phyloP scores from a whole-genome alignment of 345 rosid species.

The Anacardium occidentale region DNA sequence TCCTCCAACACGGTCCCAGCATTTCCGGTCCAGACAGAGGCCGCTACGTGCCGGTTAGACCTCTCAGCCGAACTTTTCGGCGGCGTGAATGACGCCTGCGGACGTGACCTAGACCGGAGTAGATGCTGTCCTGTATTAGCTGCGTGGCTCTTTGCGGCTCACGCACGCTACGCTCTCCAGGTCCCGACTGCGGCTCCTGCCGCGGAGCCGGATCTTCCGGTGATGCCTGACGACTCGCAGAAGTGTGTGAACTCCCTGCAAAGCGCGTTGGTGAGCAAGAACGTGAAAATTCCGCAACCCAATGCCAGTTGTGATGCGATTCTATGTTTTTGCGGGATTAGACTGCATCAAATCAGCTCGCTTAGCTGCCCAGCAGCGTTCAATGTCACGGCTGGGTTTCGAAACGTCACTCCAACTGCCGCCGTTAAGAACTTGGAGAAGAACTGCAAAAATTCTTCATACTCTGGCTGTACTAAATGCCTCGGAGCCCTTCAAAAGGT shows the following conservation, averaged over 20 bases:
- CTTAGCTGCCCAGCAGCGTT: constrained; percentile 95
- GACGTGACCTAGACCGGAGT: constrained; percentile 80
- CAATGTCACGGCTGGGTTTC: constrained; percentile 58
- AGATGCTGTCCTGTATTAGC: constrained; percentile 95
- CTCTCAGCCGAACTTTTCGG: constrained; percentile 96
- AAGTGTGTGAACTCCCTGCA: constrained; percentile 91
- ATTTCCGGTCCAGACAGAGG: constrained; percentile 63
- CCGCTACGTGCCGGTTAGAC: constrained; percentile 79
- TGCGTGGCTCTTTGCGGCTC: constrained; percentile 98
- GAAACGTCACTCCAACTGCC: constrained; percentile 85
- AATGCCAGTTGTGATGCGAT: constrained; percentile 84
- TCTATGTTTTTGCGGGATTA: constrained; percentile 89
- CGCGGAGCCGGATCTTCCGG: constrained; percentile 58
- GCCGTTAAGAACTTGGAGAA: constrained; percentile 84
- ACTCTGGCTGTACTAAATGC: constrained; percentile 93
- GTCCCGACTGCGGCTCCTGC: constrained; percentile 56
- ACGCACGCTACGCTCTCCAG: constrained; percentile 81
- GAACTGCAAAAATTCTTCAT: constrained; percentile 81
- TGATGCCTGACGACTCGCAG: constrained; percentile 96
- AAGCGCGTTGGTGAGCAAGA: constrained; percentile 67
- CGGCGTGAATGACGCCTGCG: constrained; percentile 88
- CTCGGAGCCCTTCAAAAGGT: constrained; percentile 97
- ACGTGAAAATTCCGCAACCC: constrained; percentile 80
- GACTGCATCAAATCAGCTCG: constrained; percentile 91
- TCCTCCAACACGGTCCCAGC: constrained; percentile 79